phyloP scores from a whole-genome alignment of 2,329 filamentous ascomycete genomes.

The Teratosphaeria viscida region DNA sequence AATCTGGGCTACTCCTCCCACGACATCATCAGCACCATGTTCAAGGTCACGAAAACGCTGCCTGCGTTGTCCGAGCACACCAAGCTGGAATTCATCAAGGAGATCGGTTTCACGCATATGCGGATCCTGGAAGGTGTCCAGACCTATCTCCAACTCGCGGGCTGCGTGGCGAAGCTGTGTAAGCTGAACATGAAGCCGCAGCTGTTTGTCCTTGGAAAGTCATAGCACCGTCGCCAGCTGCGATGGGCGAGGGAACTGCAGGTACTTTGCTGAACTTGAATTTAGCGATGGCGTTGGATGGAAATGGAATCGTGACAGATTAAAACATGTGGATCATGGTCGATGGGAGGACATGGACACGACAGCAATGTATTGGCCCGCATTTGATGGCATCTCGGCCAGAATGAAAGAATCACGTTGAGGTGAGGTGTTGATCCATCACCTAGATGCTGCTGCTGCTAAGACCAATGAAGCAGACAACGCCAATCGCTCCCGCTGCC shows the following conservation, averaged over 20 bases:
- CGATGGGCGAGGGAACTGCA: neutral
- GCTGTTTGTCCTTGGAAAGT: conserved; percentile 47
- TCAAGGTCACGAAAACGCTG: conserved; percentile 93
- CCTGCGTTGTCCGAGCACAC: conserved; percentile 85
- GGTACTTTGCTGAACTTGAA: neutral
- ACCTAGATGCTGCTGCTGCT: no score
- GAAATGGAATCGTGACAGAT: no score
- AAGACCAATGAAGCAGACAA: no score
- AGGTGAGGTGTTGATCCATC: no score
- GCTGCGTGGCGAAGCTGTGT: conserved; percentile 80
- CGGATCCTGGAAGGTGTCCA: conserved; percentile 96
- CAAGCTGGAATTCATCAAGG: conserved; percentile 86
- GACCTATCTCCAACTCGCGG: conserved; percentile 85
- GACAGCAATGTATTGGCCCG: no score
- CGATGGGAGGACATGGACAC: no score
- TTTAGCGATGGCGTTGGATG: neutral
- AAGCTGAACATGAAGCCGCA: conserved; percentile 95
- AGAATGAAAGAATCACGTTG: no score
- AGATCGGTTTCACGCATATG: conserved; percentile 99
- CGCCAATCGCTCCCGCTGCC: no score
- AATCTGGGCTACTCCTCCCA: conserved; percentile 93
- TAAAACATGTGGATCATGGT: no score
- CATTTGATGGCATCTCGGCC: no score
- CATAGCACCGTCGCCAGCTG: neutral
- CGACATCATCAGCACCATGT: conserved; percentile 99